phyloP scores from a whole-genome alignment of 139 green algal genomes.

The Micractinium conductrix region DNA sequence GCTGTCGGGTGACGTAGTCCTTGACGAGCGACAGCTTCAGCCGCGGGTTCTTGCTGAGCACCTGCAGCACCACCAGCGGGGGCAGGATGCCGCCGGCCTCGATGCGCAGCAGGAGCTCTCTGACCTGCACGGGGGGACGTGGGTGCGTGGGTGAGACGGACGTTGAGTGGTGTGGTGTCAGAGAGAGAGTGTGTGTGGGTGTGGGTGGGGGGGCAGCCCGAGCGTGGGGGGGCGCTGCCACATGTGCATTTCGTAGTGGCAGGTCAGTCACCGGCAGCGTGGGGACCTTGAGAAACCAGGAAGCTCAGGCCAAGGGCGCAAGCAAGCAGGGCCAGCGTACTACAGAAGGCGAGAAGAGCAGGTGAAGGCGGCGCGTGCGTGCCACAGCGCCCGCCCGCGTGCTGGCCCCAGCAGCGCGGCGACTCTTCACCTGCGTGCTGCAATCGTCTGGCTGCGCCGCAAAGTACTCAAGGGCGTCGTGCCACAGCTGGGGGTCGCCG shows the following conservation, averaged over 20 bases:
- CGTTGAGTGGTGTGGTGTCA: background rate
- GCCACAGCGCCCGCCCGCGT: no score
- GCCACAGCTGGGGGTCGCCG: slow-evolving; percentile 89
- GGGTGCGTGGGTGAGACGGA: no score
- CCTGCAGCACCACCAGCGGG: slow-evolving; percentile 91
- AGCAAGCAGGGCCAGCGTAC: no score
- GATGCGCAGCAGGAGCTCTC: slow-evolving; percentile 79
- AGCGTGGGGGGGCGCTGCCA: no score
- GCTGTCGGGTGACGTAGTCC: slow-evolving; percentile 73
- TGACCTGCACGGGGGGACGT: background rate
- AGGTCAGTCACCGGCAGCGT: no score
- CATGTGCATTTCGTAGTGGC: no score
- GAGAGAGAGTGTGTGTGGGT: background rate
- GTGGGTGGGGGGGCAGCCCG: background rate
- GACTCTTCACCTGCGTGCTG: slow-evolving; percentile 50
- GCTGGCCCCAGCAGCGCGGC: no score
- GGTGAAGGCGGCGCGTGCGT: no score
- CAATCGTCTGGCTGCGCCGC: slow-evolving; percentile 49
- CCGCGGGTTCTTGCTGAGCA: slow-evolving; percentile 73
- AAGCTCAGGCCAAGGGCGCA: no score
- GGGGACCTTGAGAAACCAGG: no score
- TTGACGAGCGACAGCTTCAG: slow-evolving; percentile 78
- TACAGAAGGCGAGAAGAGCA: no score
- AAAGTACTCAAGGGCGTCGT: slow-evolving; percentile 82
- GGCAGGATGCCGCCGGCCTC: slow-evolving; percentile 85